phyloP scores from a whole-genome alignment of 2,329 filamentous ascomycete species.

The Aspergillus sp. region DNA sequence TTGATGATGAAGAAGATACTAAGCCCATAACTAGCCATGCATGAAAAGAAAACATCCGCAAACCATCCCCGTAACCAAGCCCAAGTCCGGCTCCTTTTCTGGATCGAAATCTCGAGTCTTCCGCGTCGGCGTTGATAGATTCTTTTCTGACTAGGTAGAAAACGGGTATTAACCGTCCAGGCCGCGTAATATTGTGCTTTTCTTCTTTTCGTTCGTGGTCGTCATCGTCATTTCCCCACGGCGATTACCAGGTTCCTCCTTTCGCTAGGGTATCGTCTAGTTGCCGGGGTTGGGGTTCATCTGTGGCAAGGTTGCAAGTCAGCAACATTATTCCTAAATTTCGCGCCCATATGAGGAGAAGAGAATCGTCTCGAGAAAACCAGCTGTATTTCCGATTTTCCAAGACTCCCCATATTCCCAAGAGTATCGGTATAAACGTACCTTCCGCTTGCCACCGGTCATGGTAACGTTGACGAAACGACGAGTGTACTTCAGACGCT shows the following conservation, averaged over 20 bases:
- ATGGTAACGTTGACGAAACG: constrained; percentile 98
- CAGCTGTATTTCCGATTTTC: background rate
- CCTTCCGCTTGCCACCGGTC: constrained; percentile 98
- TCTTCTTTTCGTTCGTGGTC: constrained; percentile 14
- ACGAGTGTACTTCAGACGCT: constrained; percentile 93
- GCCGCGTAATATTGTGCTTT: constrained; percentile 2
- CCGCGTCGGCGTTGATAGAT: constrained; percentile 8
- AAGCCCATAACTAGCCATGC: constrained; percentile 16
- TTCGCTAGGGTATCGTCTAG: constrained; percentile 8
- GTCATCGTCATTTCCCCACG: constrained; percentile 12
- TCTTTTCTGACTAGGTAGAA: constrained; percentile 6
- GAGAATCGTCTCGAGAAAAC: background rate
- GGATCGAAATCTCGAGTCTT: constrained; percentile 12
- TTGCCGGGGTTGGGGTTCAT: constrained; percentile 80
- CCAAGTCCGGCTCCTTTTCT: constrained; percentile 12
- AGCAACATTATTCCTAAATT: background rate
- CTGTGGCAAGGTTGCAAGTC: constrained; percentile 40
- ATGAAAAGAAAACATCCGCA: constrained; percentile 8
- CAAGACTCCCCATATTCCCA: background rate
- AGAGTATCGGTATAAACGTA: constrained; percentile 41
- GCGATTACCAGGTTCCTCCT: constrained; percentile 6
- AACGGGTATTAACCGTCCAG: constrained; percentile 6
- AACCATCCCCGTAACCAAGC: constrained; percentile 8
- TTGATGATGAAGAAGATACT: constrained; percentile 15
- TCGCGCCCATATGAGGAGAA: background rate